Conservation (phyloP, 371 early-diverging fungal species). For the Mucor sp. region DNA sequence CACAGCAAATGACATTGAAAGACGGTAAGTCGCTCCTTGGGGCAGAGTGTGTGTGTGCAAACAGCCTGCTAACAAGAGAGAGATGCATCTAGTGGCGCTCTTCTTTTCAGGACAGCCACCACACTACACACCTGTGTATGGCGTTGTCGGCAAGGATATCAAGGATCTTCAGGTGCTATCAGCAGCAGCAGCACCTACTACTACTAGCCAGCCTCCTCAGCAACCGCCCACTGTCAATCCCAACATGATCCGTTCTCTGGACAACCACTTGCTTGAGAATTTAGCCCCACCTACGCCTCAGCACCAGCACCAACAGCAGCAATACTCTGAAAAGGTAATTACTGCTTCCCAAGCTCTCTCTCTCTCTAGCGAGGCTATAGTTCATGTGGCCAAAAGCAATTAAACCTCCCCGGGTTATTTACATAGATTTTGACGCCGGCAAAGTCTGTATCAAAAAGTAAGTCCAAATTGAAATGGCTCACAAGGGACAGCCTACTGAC, state of each 20-base stretch:
- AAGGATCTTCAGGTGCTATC: slow-evolving; percentile 54
- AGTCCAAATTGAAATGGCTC: not conserved
- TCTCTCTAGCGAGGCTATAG: not conserved
- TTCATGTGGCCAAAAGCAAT: not conserved
- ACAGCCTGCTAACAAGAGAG: not conserved
- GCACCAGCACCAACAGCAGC: not conserved
- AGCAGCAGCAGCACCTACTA: slow-evolving; percentile 23
- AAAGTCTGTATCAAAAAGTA: slow-evolving; percentile 21
- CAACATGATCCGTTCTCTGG: not conserved
- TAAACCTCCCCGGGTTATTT: not conserved
- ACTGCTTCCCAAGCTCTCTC: not conserved
- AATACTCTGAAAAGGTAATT: slow-evolving; percentile 5
- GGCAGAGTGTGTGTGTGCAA: not conserved
- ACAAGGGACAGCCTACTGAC: not conserved
- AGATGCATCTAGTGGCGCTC: slow-evolving; percentile 31
- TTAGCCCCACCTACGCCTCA: slow-evolving; percentile 6
- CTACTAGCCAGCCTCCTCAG: not conserved
- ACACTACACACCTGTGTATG: slow-evolving; percentile 41
- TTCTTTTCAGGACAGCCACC: slow-evolving; percentile 39
- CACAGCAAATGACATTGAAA: slow-evolving; percentile 56
- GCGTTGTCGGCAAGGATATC: slow-evolving; percentile 49
- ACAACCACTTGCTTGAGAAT: slow-evolving; percentile 22
- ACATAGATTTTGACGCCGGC: not conserved
- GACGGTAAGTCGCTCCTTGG: slow-evolving; percentile 41
- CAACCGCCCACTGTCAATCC: not conserved